Base-by-base conservation (phyloP, 768 basidiomycete genomes). In the Auricularia sp. region DNA sequence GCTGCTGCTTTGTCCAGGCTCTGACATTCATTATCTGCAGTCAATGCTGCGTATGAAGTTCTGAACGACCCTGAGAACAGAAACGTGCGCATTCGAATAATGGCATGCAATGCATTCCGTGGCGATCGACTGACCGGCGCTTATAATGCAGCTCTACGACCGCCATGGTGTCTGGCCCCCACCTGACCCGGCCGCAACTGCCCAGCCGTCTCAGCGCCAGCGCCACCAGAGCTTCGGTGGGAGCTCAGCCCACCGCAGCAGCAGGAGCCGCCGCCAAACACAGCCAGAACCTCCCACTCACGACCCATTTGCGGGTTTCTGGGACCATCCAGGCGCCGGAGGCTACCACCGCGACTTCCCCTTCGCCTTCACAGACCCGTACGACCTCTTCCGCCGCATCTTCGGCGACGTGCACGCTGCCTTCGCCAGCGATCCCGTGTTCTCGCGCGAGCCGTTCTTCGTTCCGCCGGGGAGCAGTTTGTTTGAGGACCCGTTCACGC, bases 151-250 rank as follows among this genome's bases (percentile, higher is more conserved):
- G 86, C 70, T 80, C 10, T 91, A 90, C 71, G 90, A 92, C 70
- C 71, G 73, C n/a, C 76, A 86, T 67, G 88, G 89, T 43, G 78
- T 84, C 61, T 91, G 87, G 86, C 90, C 90, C 11, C 87, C 87
- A 8, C 86, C 86, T 1, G 62, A 69, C 29, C 18, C 66, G 12
- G 29, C 60, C 7, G 62, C 21, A 16, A 6, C 23, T n/a, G 61
- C n/a, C 56, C 64, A 29, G 16, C 62, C 18, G 3, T 61, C 36
- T 23, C 42, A 54, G 35, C 35, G 63, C 29, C 54, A 67, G 61
- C 63, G 36, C 34, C 34, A 33, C 34, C 54, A 11, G 29, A 23
- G 33, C 29, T 54, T 36, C 43, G 39, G 35, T 21, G 29, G 39
- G 33, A 39, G 8, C 64, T n/a, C 61, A 71, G 69, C 14, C 72